Conservation (phyloP, 2,329 filamentous ascomycete species). For the Epichloe gansuensis region DNA sequence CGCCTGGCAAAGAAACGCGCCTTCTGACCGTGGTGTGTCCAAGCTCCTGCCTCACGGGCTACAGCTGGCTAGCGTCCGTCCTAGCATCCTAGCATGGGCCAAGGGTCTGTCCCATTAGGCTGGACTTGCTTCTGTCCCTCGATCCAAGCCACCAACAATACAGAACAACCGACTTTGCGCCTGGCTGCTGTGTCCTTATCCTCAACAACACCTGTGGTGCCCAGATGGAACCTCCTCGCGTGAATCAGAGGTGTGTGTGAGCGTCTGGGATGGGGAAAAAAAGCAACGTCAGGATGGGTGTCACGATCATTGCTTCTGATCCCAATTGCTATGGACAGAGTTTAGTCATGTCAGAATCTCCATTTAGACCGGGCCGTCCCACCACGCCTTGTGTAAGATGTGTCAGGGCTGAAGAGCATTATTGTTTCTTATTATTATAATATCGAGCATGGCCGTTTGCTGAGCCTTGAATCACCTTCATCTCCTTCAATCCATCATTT, state of each 20-base stretch:
- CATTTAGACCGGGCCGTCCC: constrained; percentile 4
- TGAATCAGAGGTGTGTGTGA: constrained; percentile 6
- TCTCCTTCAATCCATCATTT: background rate
- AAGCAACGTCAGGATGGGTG: constrained; percentile 7
- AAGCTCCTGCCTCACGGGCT: background rate
- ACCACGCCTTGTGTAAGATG: background rate
- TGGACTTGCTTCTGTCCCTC: background rate
- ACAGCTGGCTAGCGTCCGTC: background rate
- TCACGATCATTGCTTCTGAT: background rate
- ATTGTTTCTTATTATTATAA: background rate
- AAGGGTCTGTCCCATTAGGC: background rate
- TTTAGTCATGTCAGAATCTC: background rate
- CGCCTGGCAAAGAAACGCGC: background rate
- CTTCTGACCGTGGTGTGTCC: background rate
- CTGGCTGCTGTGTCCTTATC: background rate
- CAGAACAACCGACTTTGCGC: background rate
- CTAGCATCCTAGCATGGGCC: background rate
- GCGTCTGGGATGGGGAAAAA: constrained; percentile 9
- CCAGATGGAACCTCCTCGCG: background rate
- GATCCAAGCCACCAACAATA: background rate
- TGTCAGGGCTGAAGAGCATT: background rate
- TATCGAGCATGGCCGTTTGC: background rate
- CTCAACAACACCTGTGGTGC: background rate
- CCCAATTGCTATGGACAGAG: background rate
- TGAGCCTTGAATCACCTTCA: background rate